These are phyloP conservation scores for Fusarium pininemorale DNA, from an alignment of 2,329 filamentous ascomycete genomes.

Conservation along the genomic window DNA sequence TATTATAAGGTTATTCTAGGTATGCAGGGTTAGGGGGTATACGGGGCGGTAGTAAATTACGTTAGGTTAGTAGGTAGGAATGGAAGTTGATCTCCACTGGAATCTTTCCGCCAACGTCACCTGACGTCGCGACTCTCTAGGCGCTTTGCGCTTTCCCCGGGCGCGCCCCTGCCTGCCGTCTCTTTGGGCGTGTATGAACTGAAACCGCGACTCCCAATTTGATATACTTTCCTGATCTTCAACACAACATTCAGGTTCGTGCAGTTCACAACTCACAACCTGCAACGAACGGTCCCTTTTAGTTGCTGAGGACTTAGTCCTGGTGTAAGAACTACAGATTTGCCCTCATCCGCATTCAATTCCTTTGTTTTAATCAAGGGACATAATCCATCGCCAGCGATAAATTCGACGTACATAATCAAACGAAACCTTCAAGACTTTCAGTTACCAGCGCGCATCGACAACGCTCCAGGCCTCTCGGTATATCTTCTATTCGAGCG, in stretches of 20 bases:
- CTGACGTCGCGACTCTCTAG: slow-evolving; percentile 42
- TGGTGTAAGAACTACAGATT: background rate
- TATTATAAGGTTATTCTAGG: too few relatives aligned
- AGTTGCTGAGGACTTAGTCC: background rate
- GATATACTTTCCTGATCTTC: slow-evolving; percentile 3
- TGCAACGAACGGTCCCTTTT: background rate
- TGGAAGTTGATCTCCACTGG: slow-evolving; percentile 1
- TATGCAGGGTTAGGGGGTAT: too few relatives aligned
- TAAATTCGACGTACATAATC: slow-evolving; percentile 17
- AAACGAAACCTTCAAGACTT: slow-evolving; percentile 16
- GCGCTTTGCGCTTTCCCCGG: slow-evolving; percentile 19
- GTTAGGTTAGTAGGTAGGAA: background rate
- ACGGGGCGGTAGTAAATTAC: too few relatives aligned
- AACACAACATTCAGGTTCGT: slow-evolving; percentile 2
- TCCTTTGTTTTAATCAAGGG: slow-evolving; percentile 12
- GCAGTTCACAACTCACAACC: background rate
- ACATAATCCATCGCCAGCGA: slow-evolving; percentile 5
- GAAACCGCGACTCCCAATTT: slow-evolving; percentile 11
- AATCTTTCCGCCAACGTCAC: slow-evolving; percentile 31
- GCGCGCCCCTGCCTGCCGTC: slow-evolving; percentile 7
- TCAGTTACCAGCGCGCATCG: slow-evolving; percentile 9
- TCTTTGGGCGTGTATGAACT: background rate
- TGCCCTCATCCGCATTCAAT: background rate
- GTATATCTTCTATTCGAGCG: background rate
- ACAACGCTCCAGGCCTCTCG: background rate